Base-by-base conservation (phyloP, 306 rosid species). In the Heteromeles arbutifolia region DNA sequence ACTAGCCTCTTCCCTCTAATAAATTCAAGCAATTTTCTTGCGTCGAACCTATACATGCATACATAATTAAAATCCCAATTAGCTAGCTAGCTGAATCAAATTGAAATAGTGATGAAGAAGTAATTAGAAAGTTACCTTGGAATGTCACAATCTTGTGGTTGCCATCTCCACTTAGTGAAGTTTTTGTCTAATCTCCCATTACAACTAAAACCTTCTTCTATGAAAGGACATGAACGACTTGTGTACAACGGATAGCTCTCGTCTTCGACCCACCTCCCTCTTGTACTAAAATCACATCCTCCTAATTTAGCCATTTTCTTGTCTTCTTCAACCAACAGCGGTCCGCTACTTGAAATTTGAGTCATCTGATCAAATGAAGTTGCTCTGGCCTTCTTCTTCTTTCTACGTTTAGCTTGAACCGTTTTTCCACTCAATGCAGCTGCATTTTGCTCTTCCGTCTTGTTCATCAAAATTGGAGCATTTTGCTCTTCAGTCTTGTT, bases 141-240 rank as follows among this genome's bases (percentile, higher is more conserved):
- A 78, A 86, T 45, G 45, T 87, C 81, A 84, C 99, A 95, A 58
- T 67, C 88, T 62, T 84, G 82, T 52, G 93, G 93, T 18, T 89
- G 92, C 99, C 99, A 95, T 83, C 91, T 89, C 97, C 88, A 89
- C 77, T 86, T 92, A 59, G 81, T 80, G 84, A 83, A 95, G 64
- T 81, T 82, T 65, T 87, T 86, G 75, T 95, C 92, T 76, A 78
- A 73, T 82, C 99, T 95, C 77, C 99, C 99, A 83, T 92, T 95
- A 67, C 99, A 95, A 84, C 92, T 87, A 74, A 95, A 92, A 54
- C 96, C 99, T 84, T 95, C 97, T 73, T 95, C 99, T 69, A 95
- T 86, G 67, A 87, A 92, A 78, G 96, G 87, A 80, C 97, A 95
- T 1, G 97, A 90, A 82, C 9, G 74, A 79, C 79, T 84, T 37